Base-by-base conservation (phyloP, 2,329 filamentous ascomycete genomes). In the Trichoderma cornu-damae region DNA sequence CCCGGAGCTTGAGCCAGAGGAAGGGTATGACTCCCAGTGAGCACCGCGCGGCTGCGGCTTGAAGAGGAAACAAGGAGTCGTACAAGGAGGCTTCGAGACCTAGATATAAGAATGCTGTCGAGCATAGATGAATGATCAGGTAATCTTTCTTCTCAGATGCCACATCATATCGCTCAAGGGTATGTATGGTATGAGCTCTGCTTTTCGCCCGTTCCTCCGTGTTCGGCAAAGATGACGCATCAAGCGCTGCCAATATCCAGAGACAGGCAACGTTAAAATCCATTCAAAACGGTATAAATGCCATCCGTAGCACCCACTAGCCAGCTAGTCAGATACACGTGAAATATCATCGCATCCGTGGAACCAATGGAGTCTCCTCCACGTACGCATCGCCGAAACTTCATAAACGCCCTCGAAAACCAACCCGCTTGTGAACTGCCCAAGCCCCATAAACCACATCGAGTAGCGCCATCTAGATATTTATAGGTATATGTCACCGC, bases 401-500 rank as follows among this genome's bases (percentile, higher is more conserved):
- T 4, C 14, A 30, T 37, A 24, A 20, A 28, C 11, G 35, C 35
- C 48, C 22, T 20, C n/a, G n/a, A n/a, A 20, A 30, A 28, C 28
- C 51, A 26, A 55, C 2, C 28, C 51, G 18, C 30, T 32, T 28
- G 12, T 6, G 18, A n/a, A 20, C 18, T 16, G 14, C 34, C 34
- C 12, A 24, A 4, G 16, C 18, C 20, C 42, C 34, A 54, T n/a
- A 35, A n/a, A 26, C 50, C 28, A 28, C 34, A 35, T 32, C 18
- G 7, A 51, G 16, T 42, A 42, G 46, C 30, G 47, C 46, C 38
- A 49, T 48, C 46, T 50, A 51, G 46, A 26, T 43, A 5, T 38
- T 67, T 60, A 79, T 42, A 99, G 79, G 79, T 90, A 94, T 63
- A 99, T 96, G 76, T 99, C 94, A 7, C 93, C 92, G n/a, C 89